phyloP scores from a whole-genome alignment of 257 asterid genomes.

The Nicotiana benthamiana region DNA sequence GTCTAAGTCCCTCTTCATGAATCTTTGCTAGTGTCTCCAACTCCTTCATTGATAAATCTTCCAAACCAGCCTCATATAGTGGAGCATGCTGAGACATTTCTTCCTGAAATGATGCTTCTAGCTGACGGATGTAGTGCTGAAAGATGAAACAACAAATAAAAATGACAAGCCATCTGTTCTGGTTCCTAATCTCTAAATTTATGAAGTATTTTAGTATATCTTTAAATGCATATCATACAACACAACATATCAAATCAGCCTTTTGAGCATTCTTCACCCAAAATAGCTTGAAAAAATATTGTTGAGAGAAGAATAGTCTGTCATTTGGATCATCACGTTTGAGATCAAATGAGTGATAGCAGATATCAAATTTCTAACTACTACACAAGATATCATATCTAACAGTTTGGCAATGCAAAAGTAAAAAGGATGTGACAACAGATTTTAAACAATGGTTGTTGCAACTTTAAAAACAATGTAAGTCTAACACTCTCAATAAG shows the following conservation, averaged over 20 bases:
- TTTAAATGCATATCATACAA: too few species aligned
- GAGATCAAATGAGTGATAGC: too few species aligned
- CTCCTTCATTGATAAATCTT: conserved; percentile 74
- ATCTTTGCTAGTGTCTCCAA: conserved; percentile 77
- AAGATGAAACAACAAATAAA: conserved; percentile 3
- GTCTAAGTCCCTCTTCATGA: conserved; percentile 94
- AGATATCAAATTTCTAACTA: too few species aligned
- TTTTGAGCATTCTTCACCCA: too few species aligned
- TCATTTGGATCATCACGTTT: too few species aligned
- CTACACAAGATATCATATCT: too few species aligned
- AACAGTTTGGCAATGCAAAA: neutral
- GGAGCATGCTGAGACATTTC: conserved; percentile 97
- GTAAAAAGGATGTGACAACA: neutral
- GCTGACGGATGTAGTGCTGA: conserved; percentile 83
- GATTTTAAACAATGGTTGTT: neutral
- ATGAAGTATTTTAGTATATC: too few species aligned
- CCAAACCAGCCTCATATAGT: conserved; percentile 83
- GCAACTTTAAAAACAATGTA: neutral
- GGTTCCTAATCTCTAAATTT: neutral
- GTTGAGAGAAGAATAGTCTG: too few species aligned
- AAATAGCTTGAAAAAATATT: too few species aligned
- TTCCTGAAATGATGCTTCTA: conserved; percentile 75
- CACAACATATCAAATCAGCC: too few species aligned
- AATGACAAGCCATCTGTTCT: neutral
- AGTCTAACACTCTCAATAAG: neutral